phyloP scores from a whole-genome alignment of 768 basidiomycete genomes.

The Trametes cinnabarina region DNA sequence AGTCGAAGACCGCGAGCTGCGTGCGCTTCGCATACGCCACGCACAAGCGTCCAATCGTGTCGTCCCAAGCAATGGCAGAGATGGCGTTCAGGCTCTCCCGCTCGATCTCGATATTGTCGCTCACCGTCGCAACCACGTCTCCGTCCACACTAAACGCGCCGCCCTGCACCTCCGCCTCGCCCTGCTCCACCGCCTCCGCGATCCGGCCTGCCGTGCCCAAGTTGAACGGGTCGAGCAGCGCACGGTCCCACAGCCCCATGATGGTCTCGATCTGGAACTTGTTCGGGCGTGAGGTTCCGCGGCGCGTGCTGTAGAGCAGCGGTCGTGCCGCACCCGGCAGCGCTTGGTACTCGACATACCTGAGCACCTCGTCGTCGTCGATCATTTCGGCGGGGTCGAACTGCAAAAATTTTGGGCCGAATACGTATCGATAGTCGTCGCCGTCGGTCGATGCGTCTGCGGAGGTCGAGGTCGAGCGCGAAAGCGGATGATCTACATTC shows the following conservation, averaged over 20 bases:
- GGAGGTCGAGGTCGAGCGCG: not conserved
- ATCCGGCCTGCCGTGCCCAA: not conserved
- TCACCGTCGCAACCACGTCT: not conserved
- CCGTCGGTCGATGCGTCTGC: not conserved
- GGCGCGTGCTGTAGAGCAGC: not conserved
- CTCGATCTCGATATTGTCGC: not conserved
- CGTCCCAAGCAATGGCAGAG: constrained; percentile 61
- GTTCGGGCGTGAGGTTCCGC: not conserved
- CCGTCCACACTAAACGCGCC: not conserved
- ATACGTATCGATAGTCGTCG: not conserved
- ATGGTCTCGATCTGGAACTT: not conserved
- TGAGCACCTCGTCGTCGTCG: not conserved
- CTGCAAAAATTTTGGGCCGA: not conserved
- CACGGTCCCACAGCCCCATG: not conserved
- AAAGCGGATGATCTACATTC: not conserved
- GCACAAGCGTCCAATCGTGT: constrained; percentile 58
- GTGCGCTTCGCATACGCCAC: constrained; percentile 36
- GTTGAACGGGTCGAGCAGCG: not conserved
- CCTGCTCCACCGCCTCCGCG: not conserved
- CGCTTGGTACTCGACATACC: not conserved
- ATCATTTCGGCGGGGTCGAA: not conserved
- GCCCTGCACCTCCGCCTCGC: not conserved
- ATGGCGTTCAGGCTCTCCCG: constrained; percentile 28
- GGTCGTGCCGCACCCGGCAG: constrained; percentile 15
- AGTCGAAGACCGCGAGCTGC: constrained; percentile 9